Conservation (phyloP, 2,329 filamentous ascomycete genomes). For the Tolypocladium cylindrosporum region DNA sequence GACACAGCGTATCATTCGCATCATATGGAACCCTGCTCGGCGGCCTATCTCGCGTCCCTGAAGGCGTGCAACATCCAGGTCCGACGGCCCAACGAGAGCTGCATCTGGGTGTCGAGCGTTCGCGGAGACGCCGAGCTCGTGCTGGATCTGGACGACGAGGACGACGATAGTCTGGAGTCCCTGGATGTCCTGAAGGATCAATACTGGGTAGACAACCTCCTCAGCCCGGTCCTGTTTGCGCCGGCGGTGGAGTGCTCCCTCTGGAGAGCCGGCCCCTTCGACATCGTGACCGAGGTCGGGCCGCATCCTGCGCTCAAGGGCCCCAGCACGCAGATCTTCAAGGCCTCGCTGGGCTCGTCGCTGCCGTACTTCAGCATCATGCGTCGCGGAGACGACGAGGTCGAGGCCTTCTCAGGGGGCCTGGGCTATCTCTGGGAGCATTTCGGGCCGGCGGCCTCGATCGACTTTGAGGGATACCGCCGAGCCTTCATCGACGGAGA, state of each 20-base stretch:
- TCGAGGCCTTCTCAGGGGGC: conserved; percentile 16
- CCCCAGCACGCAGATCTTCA: conserved; percentile 32
- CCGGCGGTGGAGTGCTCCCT: conserved; percentile 20
- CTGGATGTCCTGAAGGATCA: neutral
- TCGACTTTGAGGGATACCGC: neutral
- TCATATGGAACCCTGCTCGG: neutral
- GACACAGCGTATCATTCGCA: neutral
- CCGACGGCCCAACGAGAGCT: neutral
- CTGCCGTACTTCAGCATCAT: neutral
- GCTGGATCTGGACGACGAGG: neutral
- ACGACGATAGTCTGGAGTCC: neutral
- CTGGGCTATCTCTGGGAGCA: conserved; percentile 5
- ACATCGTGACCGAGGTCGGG: conserved; percentile 33
- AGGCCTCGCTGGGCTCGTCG: neutral
- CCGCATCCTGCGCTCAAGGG: conserved; percentile 37
- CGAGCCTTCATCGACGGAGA: neutral
- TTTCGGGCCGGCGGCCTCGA: neutral
- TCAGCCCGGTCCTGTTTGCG: conserved; percentile 1
- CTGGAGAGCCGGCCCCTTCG: conserved; percentile 8
- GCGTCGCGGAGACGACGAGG: conserved; percentile 26
- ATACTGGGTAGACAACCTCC: conserved; percentile 29
- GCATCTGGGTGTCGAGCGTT: neutral
- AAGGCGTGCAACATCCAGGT: neutral
- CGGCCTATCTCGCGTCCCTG: neutral
- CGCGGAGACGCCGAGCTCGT: neutral